Evolutionary conservation across 2,329 filamentous ascomycete genomes (phyloP).

Genomic region (Hymenoscyphus linearis): DNA sequence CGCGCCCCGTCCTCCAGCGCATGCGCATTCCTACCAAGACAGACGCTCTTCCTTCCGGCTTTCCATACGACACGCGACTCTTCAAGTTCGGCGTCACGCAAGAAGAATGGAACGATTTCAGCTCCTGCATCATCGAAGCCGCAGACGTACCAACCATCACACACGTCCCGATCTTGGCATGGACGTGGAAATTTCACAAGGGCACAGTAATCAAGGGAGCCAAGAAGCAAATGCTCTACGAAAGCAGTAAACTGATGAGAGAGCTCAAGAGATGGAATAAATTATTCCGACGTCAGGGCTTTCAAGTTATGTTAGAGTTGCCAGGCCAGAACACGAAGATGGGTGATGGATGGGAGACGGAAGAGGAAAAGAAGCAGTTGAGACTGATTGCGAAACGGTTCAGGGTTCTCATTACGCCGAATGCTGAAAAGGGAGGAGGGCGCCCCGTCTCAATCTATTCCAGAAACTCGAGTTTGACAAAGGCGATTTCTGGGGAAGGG

Average conservation of each 20-base stretch:
- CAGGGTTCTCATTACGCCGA: slow-evolving; percentile 22
- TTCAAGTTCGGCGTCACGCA: slow-evolving; percentile 22
- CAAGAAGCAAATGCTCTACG: slow-evolving; percentile 23
- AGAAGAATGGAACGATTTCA: slow-evolving; percentile 23
- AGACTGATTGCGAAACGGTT: slow-evolving; percentile 21
- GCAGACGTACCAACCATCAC: slow-evolving; percentile 7
- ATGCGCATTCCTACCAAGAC: slow-evolving; percentile 22
- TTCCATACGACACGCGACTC: slow-evolving; percentile 22
- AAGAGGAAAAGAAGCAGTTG: slow-evolving; percentile 16
- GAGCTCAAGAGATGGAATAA: slow-evolving; percentile 22
- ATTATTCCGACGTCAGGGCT: slow-evolving; percentile 8
- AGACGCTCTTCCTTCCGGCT: slow-evolving; percentile 20
- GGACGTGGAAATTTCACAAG: slow-evolving; percentile 18
- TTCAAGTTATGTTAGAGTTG: slow-evolving; percentile 21
- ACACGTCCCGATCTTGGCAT: slow-evolving; percentile 13
- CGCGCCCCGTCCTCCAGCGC: slow-evolving; percentile 18
- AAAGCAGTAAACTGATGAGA: slow-evolving; percentile 17
- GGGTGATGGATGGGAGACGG: slow-evolving; percentile 13
- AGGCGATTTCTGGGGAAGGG: slow-evolving; percentile 17
- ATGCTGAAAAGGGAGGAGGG: slow-evolving; percentile 20
- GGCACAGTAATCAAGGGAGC: slow-evolving; percentile 19
- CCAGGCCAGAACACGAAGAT: slow-evolving; percentile 17
- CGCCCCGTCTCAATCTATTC: slow-evolving; percentile 16
- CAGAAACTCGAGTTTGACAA: slow-evolving; percentile 21
- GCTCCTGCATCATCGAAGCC: slow-evolving; percentile 17